These are phyloP conservation scores for Talaromyces thailandensis DNA, from an alignment of 495 filamentous ascomycete genomes.

Conservation along the genomic window DNA sequence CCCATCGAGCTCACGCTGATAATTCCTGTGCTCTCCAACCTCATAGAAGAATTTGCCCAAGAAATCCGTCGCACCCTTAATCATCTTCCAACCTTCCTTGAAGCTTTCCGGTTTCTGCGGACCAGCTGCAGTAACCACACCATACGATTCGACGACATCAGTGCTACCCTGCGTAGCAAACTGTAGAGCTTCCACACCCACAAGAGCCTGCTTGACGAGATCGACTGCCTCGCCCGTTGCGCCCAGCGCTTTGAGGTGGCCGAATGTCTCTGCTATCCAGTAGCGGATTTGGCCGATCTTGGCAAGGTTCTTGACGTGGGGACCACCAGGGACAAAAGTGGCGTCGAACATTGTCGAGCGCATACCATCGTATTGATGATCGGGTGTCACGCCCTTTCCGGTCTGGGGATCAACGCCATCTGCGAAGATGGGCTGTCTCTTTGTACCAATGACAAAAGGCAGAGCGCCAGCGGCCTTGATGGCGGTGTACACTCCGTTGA, in stretches of 20 bases:
- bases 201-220: conserved; percentile 49
- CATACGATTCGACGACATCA: conserved; percentile 56
- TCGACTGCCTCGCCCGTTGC: conserved; percentile 62
- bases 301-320: conserved; percentile 49
- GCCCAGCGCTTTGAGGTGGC: conserved; percentile 71
- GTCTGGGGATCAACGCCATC: conserved; percentile 34
- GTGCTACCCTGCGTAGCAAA: conserved; percentile 31
- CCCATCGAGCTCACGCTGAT: conserved; percentile 63
- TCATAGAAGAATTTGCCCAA: conserved; percentile 56
- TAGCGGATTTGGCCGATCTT: conserved; percentile 71
- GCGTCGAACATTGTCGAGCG: conserved; percentile 84
- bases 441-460: conserved; percentile 62
- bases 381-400: conserved; percentile 51
- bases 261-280: conserved; percentile 79
- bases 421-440: conserved; percentile 45
- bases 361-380: conserved; percentile 76
- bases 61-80: conserved; percentile 54
- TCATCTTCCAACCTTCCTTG: conserved; percentile 44
- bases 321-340: conserved; percentile 69
- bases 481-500: conserved; percentile 53
- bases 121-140: conserved; percentile 54
- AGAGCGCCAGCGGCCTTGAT: conserved; percentile 54
- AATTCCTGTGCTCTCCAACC: conserved; percentile 62
- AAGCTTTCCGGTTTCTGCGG: conserved; percentile 43
- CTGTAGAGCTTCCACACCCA: conserved; percentile 42